Evolutionary conservation across 1,284 basidiomycete species (phyloP).

Genomic region (Ustilago loliicola): DNA sequence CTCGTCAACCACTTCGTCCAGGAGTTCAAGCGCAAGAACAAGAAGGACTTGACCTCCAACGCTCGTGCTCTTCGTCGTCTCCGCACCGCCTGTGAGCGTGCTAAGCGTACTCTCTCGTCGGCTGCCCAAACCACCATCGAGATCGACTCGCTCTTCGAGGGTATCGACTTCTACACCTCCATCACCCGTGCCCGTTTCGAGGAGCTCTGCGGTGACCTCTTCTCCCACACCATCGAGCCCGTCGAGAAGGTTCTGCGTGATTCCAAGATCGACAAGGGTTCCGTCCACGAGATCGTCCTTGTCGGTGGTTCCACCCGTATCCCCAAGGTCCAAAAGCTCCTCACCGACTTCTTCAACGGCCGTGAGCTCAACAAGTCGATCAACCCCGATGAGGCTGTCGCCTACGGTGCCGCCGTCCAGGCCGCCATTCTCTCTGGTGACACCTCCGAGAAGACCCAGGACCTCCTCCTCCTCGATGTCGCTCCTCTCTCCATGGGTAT

Average conservation of each 20-base stretch:
- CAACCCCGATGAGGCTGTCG: conserved; percentile 99
- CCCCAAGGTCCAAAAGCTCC: conserved; percentile 96
- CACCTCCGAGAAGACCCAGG: conserved; percentile 97
- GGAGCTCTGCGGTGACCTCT: conserved; percentile 96
- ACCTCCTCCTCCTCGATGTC: conserved; percentile 96
- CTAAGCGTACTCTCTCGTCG: conserved; percentile 97
- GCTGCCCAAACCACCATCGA: conserved; percentile 97
- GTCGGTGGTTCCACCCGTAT: conserved; percentile 99
- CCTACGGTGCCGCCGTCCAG: conserved; percentile 99
- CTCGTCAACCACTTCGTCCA: conserved; percentile 98
- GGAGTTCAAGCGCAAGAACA: conserved; percentile 99
- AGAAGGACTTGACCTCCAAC: conserved; percentile 93
- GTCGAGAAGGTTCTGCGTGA: conserved; percentile 99
- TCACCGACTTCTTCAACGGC: conserved; percentile 98
- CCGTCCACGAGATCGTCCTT: conserved; percentile 94
- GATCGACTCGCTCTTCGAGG: conserved; percentile 97
- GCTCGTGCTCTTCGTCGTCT: conserved; percentile 96
- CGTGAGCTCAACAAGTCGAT: conserved; percentile 76
- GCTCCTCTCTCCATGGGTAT: conserved; percentile 94
- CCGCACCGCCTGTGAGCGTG: conserved; percentile 97
- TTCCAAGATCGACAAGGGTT: conserved; percentile 93
- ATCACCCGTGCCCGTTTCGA: conserved; percentile 99
- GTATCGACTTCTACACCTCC: conserved; percentile 98
- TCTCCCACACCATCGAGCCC: conserved; percentile 96
- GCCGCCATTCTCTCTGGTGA: conserved; percentile 98